Conservation (phyloP, 257 asterid genomes). For the Plectranthus barbatus region DNA sequence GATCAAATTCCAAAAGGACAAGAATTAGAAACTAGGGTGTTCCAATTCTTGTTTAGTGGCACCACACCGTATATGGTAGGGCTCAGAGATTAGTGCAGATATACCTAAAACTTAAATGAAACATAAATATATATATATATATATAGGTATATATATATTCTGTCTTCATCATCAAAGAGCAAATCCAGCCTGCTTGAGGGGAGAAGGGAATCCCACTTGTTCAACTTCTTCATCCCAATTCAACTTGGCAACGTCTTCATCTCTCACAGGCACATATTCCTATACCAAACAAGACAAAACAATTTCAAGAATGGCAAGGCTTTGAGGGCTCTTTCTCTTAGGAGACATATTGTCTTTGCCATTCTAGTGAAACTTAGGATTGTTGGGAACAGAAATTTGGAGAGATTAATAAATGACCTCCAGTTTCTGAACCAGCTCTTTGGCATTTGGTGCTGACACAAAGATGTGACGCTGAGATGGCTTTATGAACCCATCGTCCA, state of each 20-base stretch:
- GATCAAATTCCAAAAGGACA: constrained; percentile 22
- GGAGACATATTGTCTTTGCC: constrained; percentile 21
- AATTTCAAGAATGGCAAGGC: constrained; percentile 2
- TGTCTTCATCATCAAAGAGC: constrained; percentile 12
- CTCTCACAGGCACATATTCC: constrained; percentile 47
- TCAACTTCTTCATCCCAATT: constrained; percentile 43
- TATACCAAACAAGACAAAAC: constrained; percentile 4
- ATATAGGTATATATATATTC: too few species aligned
- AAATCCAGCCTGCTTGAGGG: constrained; percentile 27
- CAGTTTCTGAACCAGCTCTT: constrained; percentile 56
- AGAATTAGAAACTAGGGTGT: constrained; percentile 9
- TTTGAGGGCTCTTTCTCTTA: constrained; percentile 12
- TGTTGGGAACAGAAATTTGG: neutral
- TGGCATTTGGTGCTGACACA: constrained; percentile 60
- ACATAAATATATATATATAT: too few species aligned
- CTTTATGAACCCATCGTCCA: constrained; percentile 70
- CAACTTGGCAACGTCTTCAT: constrained; percentile 34
- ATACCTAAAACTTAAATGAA: neutral
- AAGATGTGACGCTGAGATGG: constrained; percentile 58
- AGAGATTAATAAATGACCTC: constrained; percentile 33
- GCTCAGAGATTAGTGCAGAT: constrained; percentile 16
- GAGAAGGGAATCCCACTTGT: constrained; percentile 23
- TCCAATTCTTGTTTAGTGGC: neutral
- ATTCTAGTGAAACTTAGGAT: constrained; percentile 26
- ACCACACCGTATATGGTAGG: constrained; percentile 23